Evolutionary conservation across 2,329 filamentous ascomycete genomes (phyloP).

Genomic region (Xylogone sp.): DNA sequence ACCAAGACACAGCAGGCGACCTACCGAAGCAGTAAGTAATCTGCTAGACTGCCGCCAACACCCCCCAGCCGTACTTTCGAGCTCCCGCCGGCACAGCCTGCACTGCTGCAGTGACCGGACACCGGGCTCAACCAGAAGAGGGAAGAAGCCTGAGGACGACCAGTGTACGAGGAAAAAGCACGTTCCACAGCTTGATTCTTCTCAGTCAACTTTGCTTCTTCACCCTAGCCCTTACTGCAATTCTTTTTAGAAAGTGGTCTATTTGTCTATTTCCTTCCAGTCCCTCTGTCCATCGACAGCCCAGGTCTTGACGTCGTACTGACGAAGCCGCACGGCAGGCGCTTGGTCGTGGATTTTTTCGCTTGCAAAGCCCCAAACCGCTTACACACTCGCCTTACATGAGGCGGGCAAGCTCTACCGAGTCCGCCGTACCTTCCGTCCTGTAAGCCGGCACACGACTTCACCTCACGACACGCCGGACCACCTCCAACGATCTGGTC

Average conservation of each 20-base stretch:
- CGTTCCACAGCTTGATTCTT: too few species aligned
- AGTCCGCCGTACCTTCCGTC: neutral
- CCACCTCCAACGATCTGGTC: constrained; percentile 3
- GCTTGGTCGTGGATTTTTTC: neutral
- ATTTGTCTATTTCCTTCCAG: neutral
- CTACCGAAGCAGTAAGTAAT: too few species aligned
- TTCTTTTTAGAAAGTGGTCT: too few species aligned
- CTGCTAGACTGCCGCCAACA: too few species aligned
- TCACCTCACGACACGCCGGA: constrained; percentile 6
- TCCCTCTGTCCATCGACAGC: neutral
- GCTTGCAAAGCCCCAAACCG: neutral
- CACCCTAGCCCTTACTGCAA: neutral
- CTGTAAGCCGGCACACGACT: constrained; percentile 30
- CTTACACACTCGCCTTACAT: neutral
- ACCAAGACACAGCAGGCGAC: too few species aligned
- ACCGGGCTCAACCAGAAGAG: too few species aligned
- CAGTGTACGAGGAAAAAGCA: too few species aligned
- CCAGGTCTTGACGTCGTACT: neutral
- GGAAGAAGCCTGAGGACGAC: too few species aligned
- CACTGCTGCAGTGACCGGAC: too few species aligned
- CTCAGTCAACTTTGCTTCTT: neutral
- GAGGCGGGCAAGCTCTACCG: neutral
- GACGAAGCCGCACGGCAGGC: neutral
- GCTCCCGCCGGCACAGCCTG: too few species aligned
- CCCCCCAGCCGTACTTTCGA: too few species aligned